Percentiles rank a stretch among this genome's conserved stretches.
Conservation (phyloP, 2,329 filamentous ascomycete species). For the Cercospora sojina region DNA sequence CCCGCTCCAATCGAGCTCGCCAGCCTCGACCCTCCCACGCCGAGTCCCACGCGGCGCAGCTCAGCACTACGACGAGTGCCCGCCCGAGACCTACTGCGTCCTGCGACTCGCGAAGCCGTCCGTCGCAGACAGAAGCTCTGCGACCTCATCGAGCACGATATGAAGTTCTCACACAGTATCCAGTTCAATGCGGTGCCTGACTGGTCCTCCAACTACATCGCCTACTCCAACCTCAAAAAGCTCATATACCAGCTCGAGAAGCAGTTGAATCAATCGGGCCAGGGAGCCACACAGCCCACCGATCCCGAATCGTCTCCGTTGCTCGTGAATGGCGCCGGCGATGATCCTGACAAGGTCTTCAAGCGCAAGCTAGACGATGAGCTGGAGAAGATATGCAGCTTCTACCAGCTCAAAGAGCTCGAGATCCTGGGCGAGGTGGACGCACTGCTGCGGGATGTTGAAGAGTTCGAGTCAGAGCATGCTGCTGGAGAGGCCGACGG, state of each 20-base stretch:
- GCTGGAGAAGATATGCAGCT: conserved; percentile 88
- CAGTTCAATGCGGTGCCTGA: conserved; percentile 99
- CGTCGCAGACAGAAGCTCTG: conserved; percentile 58
- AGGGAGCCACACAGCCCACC: conserved; percentile 36
- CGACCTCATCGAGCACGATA: conserved; percentile 75
- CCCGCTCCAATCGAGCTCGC: conserved; percentile 29
- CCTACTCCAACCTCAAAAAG: conserved; percentile 98
- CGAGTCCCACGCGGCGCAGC: conserved; percentile 7
- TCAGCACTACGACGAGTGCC: neutral
- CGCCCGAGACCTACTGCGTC: conserved; percentile 7
- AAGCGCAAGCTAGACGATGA: conserved; percentile 79
- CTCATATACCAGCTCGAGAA: conserved; percentile 96
- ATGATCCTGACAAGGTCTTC: conserved; percentile 79
- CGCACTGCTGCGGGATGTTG: conserved; percentile 72
- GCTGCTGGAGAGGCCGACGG: conserved; percentile 33
- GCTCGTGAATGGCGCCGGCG: conserved; percentile 54
- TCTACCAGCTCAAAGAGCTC: conserved; percentile 84
- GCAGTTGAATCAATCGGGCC: conserved; percentile 60
- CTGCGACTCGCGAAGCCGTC: conserved; percentile 20
- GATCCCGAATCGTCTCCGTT: conserved; percentile 86
- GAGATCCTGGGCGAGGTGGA: conserved; percentile 82
- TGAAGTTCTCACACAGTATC: conserved; percentile 99
- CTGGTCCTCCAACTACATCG: conserved; percentile 97
- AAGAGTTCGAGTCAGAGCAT: conserved; percentile 62
- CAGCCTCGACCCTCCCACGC: conserved; percentile 29